Evolutionary conservation across 441 rosid genomes (phyloP).

Genomic region (Syzygium malaccense): DNA sequence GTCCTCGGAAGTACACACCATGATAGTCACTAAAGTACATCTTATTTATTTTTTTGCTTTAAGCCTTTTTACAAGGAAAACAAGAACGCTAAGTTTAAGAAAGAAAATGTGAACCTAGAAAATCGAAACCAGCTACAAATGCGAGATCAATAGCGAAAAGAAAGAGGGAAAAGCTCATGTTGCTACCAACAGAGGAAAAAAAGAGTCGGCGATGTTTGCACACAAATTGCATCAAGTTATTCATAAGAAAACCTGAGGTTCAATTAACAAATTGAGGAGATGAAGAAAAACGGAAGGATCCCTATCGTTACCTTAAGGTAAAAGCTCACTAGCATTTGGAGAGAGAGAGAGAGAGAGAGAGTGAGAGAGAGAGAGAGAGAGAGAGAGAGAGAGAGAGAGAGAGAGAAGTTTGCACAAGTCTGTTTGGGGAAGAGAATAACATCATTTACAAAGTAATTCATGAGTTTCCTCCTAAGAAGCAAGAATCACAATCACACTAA

Average conservation of each 20-base stretch:
- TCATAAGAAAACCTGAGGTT: background rate
- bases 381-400: background rate
- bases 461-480: background rate
- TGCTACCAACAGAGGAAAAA: background rate
- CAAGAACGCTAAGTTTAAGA: background rate
- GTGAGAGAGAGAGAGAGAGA: background rate
- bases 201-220: background rate
- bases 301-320: background rate
- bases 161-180: background rate
- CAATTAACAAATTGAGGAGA: background rate
- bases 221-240: background rate
- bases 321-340: background rate
- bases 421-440: background rate
- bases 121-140: background rate
- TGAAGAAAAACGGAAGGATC: background rate
- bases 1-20: background rate
- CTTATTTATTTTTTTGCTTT: background rate
- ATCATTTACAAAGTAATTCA: background rate
- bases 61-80: background rate
- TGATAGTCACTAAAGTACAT: background rate
- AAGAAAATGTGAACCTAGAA: background rate
- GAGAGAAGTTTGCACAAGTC: background rate
- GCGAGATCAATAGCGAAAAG: background rate
- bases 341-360: background rate
- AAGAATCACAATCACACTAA: background rate